Percentiles rank a stretch among this genome's conserved stretches.
These are phyloP conservation scores for Alternaria hordeiaustralica DNA, from an alignment of 2,329 filamentous ascomycete genomes.

Conservation along the genomic window DNA sequence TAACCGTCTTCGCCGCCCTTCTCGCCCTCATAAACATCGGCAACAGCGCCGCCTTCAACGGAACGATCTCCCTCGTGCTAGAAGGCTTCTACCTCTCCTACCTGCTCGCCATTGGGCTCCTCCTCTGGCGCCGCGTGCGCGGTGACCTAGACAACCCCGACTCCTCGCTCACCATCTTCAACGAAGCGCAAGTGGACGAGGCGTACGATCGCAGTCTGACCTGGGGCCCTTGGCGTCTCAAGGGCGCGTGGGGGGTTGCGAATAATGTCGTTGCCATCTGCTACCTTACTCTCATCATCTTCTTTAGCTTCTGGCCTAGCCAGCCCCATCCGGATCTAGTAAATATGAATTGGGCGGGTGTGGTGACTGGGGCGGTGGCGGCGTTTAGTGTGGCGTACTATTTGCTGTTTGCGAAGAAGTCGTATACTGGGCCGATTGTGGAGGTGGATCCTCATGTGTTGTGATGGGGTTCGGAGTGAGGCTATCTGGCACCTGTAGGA, in stretches of 20 bases:
- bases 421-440: slow-evolving; percentile 43
- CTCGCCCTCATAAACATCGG: slow-evolving; percentile 61
- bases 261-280: slow-evolving; percentile 44
- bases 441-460: slow-evolving; percentile 36
- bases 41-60: slow-evolving; percentile 49
- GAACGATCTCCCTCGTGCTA: slow-evolving; percentile 44
- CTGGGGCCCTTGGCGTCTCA: slow-evolving; percentile 47
- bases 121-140: slow-evolving; percentile 45
- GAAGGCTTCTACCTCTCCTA: slow-evolving; percentile 49
- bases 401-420: slow-evolving; percentile 34
- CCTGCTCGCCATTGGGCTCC: slow-evolving; percentile 39
- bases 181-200: slow-evolving; percentile 27
- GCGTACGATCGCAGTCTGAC: slow-evolving; percentile 27
- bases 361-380: slow-evolving; percentile 39
- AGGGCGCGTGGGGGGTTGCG: slow-evolving; percentile 33
- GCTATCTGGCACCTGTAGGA: not conserved
- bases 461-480: slow-evolving; percentile 2
- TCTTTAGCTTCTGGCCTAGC: slow-evolving; percentile 47
- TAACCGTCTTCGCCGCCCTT: slow-evolving; percentile 52
- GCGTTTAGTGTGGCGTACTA: slow-evolving; percentile 43
- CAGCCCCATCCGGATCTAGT: slow-evolving; percentile 19
- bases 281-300: slow-evolving; percentile 42
- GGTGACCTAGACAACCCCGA: slow-evolving; percentile 37
- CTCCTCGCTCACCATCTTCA: slow-evolving; percentile 31
- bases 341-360: slow-evolving; percentile 44